Percentiles rank a stretch among this genome's conserved stretches.
These are phyloP conservation scores for Serendipita sp. DNA, from an alignment of 768 basidiomycete genomes.

Conservation along the genomic window DNA sequence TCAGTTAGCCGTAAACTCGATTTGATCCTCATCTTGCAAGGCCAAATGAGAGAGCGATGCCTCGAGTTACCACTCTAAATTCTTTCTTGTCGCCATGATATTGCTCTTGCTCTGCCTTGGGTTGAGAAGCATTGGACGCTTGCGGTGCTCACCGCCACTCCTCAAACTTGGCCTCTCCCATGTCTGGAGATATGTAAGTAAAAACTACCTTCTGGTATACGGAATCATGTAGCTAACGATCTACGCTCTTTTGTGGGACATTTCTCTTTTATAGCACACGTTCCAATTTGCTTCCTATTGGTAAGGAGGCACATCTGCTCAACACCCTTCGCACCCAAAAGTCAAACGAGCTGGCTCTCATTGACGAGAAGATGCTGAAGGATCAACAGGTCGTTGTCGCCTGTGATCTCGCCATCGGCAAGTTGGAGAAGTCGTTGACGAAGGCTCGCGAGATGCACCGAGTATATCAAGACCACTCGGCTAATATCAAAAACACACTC, in stretches of 20 bases:
- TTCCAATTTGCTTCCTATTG: not conserved
- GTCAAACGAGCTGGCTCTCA: not conserved
- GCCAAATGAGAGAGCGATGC: too few relatives aligned
- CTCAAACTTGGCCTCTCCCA: not conserved
- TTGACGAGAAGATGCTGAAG: not conserved
- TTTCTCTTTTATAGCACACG: not conserved
- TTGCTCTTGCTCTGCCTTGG: too few relatives aligned
- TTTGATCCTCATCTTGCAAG: too few relatives aligned
- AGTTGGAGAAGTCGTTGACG: not conserved
- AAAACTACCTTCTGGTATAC: not conserved
- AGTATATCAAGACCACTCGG: not conserved
- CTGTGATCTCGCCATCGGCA: not conserved
- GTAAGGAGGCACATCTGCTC: not conserved
- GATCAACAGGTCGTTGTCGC: not conserved
- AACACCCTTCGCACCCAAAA: not conserved
- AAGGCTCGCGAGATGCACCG: not conserved
- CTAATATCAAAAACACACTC: not conserved
- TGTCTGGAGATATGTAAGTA: conserved; percentile 1
- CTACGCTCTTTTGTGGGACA: too few relatives aligned
- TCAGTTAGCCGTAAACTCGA: too few relatives aligned
- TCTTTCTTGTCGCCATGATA: too few relatives aligned
- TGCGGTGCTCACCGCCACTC: not conserved
- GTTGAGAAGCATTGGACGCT: too few relatives aligned
- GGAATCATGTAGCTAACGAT: not conserved
- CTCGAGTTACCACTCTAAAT: too few relatives aligned